Evolutionary conservation across 2,329 filamentous ascomycete species (phyloP).

Genomic region (Penicillium vulpinum): DNA sequence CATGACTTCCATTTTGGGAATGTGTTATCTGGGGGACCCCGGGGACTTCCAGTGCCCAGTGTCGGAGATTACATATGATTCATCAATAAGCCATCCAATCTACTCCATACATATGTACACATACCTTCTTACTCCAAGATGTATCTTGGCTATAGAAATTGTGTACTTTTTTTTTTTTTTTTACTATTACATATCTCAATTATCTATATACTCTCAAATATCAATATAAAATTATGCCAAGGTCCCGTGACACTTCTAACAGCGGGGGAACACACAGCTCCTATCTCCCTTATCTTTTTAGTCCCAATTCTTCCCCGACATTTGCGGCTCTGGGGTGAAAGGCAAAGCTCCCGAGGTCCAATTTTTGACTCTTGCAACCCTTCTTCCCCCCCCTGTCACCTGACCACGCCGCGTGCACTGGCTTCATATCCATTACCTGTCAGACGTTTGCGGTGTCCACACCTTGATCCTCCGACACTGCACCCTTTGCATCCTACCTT

Average conservation of each 20-base stretch:
- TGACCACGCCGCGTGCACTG: constrained; percentile 1
- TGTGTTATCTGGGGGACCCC: background rate
- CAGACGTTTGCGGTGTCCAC: constrained; percentile 9
- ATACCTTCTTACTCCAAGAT: too few relatives aligned
- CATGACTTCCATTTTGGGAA: background rate
- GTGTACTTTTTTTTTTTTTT: too few relatives aligned
- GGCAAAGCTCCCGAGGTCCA: constrained; percentile 4
- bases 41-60: background rate
- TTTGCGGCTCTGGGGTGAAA: constrained; percentile 12
- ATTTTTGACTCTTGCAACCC: constrained; percentile 7
- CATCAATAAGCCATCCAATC: background rate
- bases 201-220: too few relatives aligned
- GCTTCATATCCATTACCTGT: constrained; percentile 3
- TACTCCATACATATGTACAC: too few relatives aligned
- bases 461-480: constrained; percentile 2
- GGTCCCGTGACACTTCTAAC: constrained; percentile 2
- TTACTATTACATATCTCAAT: too few relatives aligned
- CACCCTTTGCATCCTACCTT: constrained; percentile 6
- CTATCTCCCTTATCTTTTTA: constrained; percentile 9
- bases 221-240: too few relatives aligned
- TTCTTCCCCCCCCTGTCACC: constrained; percentile 5
- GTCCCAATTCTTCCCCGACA: constrained; percentile 6
- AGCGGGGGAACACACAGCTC: background rate
- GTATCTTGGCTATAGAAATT: too few relatives aligned
- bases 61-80: background rate